Evolutionary conservation across 805 yeast genomes (phyloP).

Genomic region (Metschnikowia aberdeeniae): DNA sequence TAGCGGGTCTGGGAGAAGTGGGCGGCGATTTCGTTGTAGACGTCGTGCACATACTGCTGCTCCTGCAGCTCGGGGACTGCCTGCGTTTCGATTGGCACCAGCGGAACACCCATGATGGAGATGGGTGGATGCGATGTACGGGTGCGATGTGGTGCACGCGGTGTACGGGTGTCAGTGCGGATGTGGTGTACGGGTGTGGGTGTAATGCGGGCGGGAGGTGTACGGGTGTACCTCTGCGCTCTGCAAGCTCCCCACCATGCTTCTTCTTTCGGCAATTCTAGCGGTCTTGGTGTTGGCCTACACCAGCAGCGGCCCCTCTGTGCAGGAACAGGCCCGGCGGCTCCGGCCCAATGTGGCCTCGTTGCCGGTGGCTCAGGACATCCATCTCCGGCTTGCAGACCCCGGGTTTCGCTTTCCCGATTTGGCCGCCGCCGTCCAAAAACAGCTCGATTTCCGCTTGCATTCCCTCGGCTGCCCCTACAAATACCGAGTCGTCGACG

Average conservation of each 20-base stretch:
- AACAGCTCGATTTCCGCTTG: constrained; percentile 26
- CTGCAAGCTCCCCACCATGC: constrained; percentile 1
- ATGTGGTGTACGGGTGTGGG: background rate
- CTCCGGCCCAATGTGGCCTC: constrained; percentile 12
- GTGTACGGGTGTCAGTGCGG: background rate
- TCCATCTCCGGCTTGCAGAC: constrained; percentile 28
- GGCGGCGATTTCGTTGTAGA: constrained; percentile 85
- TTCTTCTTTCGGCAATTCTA: background rate
- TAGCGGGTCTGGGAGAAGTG: constrained; percentile 94
- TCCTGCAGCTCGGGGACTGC: constrained; percentile 58
- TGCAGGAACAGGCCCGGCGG: constrained; percentile 1
- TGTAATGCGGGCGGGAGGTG: no score
- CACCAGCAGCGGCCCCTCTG: background rate
- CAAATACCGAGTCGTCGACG: constrained; percentile 11
- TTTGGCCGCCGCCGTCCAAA: constrained; percentile 46
- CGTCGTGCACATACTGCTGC: constrained; percentile 78
- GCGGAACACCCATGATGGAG: constrained; percentile 34
- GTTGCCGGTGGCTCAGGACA: constrained; percentile 19
- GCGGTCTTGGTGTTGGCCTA: background rate
- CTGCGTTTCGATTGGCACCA: constrained; percentile 24
- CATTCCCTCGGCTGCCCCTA: constrained; percentile 6
- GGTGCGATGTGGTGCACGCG: background rate
- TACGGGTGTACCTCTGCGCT: background rate
- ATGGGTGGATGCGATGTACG: background rate
- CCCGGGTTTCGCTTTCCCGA: constrained; percentile 61